Evolutionary conservation across 805 yeast species (phyloP), one percentile per base, ranked within the genome.

Genomic region (Lachancea lanzarotensis): DNA sequence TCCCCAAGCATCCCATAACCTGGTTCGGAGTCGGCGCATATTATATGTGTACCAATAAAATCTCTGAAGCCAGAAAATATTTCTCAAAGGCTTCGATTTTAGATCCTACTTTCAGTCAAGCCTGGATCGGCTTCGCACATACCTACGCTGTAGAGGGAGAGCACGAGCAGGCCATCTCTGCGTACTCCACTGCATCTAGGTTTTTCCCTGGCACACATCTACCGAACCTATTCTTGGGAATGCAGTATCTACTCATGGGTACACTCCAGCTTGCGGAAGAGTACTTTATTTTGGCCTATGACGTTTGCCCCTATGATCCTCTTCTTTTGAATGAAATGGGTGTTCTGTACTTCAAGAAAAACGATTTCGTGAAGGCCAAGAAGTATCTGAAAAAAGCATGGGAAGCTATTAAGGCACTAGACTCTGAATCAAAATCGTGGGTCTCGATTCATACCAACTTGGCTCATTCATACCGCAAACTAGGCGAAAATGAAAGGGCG

Each of bases 41-140:
- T 65, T 93, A 93, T 60, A 69, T 91, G 51, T 72, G 89, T 3
- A 80, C 83, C 4, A 75, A 74, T 47, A 83, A 83, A 59, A 71
- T 85, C 11, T 63, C 80, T 5, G 97, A 90, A 52, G 96, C 98
- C 0, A 72, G 98, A 47, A 76, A 84, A 51, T 88, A 77, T 59
- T 93, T 89, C 65, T 82, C 93, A 34, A 89, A 87, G 60, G 90
- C 97, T 0, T 87, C 97, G 1, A 72, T 89, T 52, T 65, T 90
- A 48, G 84, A 88, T 56, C 95, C 98, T 2, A 85, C 82, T 52
- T 89, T 86, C 67, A 95, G 93, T 0, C 91, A 86, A 42, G 95
- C 98, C 1, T 93, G 98, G 98, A 81, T 93, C 29, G 98, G 97
- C 2, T 93, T 93, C 68, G 98, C 98, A 1, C 98, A 91, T 58